Percentiles rank a stretch among this genome's conserved stretches.
phyloP scores from a whole-genome alignment of 2,329 filamentous ascomycete species.

The Aspergillus eucalypticola region DNA sequence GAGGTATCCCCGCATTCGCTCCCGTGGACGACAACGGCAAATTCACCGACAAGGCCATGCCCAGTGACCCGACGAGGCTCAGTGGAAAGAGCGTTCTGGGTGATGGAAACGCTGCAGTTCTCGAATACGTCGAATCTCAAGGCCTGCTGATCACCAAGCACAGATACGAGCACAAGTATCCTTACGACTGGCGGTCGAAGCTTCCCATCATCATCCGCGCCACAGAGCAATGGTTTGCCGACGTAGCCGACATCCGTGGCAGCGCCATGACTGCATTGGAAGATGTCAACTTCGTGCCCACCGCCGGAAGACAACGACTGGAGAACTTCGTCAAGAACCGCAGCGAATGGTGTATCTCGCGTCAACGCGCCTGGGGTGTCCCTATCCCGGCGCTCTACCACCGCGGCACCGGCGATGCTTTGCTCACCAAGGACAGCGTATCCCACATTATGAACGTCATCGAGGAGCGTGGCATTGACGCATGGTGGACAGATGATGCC shows the following conservation, averaged over 20 bases:
- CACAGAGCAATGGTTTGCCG: conserved; percentile 97
- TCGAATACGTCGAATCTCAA: conserved; percentile 66
- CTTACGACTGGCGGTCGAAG: conserved; percentile 97
- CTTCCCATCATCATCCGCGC: conserved; percentile 86
- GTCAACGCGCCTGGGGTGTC: conserved; percentile 93
- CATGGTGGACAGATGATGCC: conserved; percentile 85
- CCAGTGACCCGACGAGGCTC: conserved; percentile 66
- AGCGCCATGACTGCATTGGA: conserved; percentile 69
- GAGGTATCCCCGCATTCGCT: conserved; percentile 73
- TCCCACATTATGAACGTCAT: conserved; percentile 82
- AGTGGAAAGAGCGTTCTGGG: conserved; percentile 70
- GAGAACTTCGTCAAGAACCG: conserved; percentile 83
- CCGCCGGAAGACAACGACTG: conserved; percentile 70
- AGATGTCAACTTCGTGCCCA: conserved; percentile 75
- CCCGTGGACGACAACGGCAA: conserved; percentile 79
- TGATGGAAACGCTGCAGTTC: conserved; percentile 67
- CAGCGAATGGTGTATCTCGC: conserved; percentile 97
- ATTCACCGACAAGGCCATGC: conserved; percentile 79
- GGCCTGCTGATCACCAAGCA: conserved; percentile 67
- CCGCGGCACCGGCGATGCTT: conserved; percentile 64
- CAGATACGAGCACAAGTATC: conserved; percentile 84
- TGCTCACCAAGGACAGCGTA: conserved; percentile 78
- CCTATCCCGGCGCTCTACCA: conserved; percentile 91
- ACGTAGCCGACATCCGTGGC: conserved; percentile 79
- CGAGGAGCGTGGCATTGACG: conserved; percentile 75